phyloP scores from a whole-genome alignment of 2,329 filamentous ascomycete species.

The Thielaviopsis euricoi region DNA sequence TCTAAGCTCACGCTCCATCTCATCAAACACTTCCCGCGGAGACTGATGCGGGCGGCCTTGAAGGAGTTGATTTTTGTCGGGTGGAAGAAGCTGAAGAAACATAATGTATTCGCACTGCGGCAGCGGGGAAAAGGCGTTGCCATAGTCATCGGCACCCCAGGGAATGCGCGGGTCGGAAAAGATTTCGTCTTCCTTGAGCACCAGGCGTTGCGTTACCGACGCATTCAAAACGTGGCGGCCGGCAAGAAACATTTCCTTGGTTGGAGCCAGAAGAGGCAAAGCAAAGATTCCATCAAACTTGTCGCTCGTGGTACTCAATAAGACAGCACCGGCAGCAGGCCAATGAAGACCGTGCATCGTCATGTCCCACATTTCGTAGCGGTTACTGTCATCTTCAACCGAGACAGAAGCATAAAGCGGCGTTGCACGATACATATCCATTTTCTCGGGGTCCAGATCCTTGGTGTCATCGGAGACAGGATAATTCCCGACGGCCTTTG shows the following conservation, averaged over 20 bases:
- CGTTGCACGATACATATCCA: conserved; percentile 6
- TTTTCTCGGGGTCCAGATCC: conserved; percentile 16
- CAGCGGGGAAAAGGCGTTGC: conserved; percentile 24
- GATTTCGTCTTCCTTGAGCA: conserved; percentile 45
- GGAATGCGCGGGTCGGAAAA: conserved; percentile 47
- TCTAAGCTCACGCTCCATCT: conserved; percentile 46
- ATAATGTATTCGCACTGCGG: conserved; percentile 70
- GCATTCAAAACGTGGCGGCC: conserved; percentile 52
- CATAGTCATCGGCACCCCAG: conserved; percentile 49
- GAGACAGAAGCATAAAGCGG: conserved; percentile 9
- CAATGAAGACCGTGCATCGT: conserved; percentile 74
- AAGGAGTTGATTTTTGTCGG: conserved; percentile 19
- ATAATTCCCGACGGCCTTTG: not conserved
- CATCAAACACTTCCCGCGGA: conserved; percentile 19
- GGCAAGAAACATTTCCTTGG: conserved; percentile 37
- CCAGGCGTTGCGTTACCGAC: conserved; percentile 50
- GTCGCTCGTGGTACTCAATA: conserved; percentile 80
- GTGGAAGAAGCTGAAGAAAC: conserved; percentile 61
- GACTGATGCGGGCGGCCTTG: not conserved
- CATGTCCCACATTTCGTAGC: conserved; percentile 55
- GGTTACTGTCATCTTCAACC: conserved; percentile 8
- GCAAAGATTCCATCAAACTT: conserved; percentile 89
- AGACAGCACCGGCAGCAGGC: conserved; percentile 57
- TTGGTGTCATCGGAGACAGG: conserved; percentile 5
- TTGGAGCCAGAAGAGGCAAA: conserved; percentile 63